These are phyloP conservation scores for Diaporthe citrichinensis DNA, from an alignment of 2,329 filamentous ascomycete species.

Conservation along the genomic window DNA sequence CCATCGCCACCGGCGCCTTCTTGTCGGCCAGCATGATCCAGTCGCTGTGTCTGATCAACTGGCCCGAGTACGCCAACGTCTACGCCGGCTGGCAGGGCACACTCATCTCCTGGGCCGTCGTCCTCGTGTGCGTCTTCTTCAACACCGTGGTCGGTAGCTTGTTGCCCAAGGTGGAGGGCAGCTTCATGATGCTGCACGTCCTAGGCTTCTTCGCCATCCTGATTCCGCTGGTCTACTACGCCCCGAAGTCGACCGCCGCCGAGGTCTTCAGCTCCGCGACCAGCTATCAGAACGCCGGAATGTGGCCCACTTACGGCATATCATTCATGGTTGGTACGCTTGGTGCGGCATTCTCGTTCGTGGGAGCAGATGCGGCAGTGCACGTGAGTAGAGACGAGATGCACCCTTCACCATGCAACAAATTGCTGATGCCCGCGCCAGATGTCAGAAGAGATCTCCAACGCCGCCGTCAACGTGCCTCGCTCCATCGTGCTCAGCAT, in stretches of 20 bases:
- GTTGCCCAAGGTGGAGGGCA: slow-evolving; percentile 45
- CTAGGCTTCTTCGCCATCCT: slow-evolving; percentile 57
- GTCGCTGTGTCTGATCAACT: slow-evolving; percentile 43
- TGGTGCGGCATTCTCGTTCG: slow-evolving; percentile 52
- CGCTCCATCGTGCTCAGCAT: slow-evolving; percentile 64
- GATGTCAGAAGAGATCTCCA: slow-evolving; percentile 62
- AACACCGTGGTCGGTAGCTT: slow-evolving; percentile 44
- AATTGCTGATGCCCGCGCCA: slow-evolving; percentile 38
- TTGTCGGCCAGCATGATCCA: slow-evolving; percentile 44
- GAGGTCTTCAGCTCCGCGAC: slow-evolving; percentile 57
- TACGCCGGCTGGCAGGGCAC: slow-evolving; percentile 44
- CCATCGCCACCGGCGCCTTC: slow-evolving; percentile 43
- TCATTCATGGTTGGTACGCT: slow-evolving; percentile 61
- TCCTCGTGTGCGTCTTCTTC: slow-evolving; percentile 42
- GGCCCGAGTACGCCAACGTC: slow-evolving; percentile 40
- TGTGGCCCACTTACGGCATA: slow-evolving; percentile 58
- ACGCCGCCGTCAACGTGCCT: slow-evolving; percentile 65
- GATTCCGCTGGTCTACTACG: slow-evolving; percentile 56
- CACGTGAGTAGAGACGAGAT: not conserved
- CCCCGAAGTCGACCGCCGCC: slow-evolving; percentile 48
- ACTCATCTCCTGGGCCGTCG: slow-evolving; percentile 45
- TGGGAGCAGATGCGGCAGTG: slow-evolving; percentile 56
- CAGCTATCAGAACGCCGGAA: slow-evolving; percentile 58
- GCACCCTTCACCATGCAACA: not conserved
- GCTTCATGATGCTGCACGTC: slow-evolving; percentile 49